Percentiles rank a stretch among this genome's conserved stretches.
Conservation (phyloP, 1,139 yeast genomes). For the Groenewaldozyma sp. region DNA sequence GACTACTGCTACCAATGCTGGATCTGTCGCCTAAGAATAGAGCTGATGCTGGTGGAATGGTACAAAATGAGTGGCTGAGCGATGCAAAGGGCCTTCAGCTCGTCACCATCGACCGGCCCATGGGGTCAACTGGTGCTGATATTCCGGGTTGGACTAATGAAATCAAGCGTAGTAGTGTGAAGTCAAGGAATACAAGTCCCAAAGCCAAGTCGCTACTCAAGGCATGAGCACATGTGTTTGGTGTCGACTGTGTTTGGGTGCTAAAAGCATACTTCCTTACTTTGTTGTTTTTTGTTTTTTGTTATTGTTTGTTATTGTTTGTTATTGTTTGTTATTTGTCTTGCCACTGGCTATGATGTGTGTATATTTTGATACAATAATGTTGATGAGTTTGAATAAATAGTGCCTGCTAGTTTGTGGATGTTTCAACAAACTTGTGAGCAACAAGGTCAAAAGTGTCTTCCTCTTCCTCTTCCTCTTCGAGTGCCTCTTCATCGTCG, state of each 20-base stretch:
- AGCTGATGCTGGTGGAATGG: slow-evolving; percentile 76
- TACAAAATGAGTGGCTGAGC: slow-evolving; percentile 67
- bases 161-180: slow-evolving; percentile 17
- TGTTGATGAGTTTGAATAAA: too few relatives aligned
- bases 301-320: background rate
- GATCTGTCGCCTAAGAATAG: slow-evolving; percentile 57
- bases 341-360: too few relatives aligned
- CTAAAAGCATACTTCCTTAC: slow-evolving; percentile 6
- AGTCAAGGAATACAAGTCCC: too few relatives aligned
- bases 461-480: slow-evolving; percentile 15
- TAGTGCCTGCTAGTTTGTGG: too few relatives aligned
- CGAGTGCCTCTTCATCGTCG: slow-evolving; percentile 21
- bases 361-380: too few relatives aligned
- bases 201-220: too few relatives aligned
- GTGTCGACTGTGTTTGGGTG: too few relatives aligned
- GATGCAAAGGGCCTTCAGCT: slow-evolving; percentile 55
- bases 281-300: background rate
- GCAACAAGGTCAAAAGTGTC: slow-evolving; percentile 16
- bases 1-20: slow-evolving; percentile 66
- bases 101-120: slow-evolving; percentile 41
- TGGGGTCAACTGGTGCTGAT: slow-evolving; percentile 60
- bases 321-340: too few relatives aligned
- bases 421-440: slow-evolving; percentile 18
- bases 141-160: slow-evolving; percentile 63
- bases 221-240: too few relatives aligned